Base-by-base conservation (phyloP, 306 rosid species). In the Lupinus albus region DNA sequence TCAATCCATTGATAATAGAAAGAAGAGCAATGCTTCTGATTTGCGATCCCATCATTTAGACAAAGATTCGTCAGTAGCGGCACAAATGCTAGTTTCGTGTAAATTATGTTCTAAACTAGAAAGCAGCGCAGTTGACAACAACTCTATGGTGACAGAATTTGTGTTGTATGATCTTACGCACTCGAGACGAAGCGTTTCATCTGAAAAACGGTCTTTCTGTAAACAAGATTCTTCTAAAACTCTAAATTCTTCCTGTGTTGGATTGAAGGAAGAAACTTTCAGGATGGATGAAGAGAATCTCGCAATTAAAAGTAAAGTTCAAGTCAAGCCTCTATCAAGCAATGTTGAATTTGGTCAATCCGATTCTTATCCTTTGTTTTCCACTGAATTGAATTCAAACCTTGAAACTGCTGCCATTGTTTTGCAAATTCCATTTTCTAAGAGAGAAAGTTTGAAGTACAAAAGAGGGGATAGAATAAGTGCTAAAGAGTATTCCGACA, bases 21-120 rank as follows among this genome's bases (percentile, higher is more conserved):
- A 89, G 76, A 89, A 84, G 76, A 84, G 96, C 66, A 86, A 79
- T 80, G 88, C 85, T 21, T 75, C 75, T 41, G 67, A 80, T 47
- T 66, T 73, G 73, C 87, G 84, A 32, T 79, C 75, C 68, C 76
- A 72, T 62, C 85, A 78, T 50, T 51, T 72, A 47, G 84, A 77
- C 74, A 86, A 70, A 70, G 85, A 81, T 61, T 82, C 84, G 69
- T 86, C 87, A 25, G 73, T 80, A 86, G 81, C 85, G 57, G 99
- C 97, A 20, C 94, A 90, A 61, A 90, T 94, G 96, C 86, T 82
- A 72, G 97, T 90, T 78, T 85, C 99, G 20, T 71, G 91, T 84
- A 76, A 82, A 75, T 77, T 85, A 68, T 74, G 92, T 81, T 86
- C 97, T 2, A 89, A 90, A 77, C 84, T 71, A 53, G 84, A 77